These are phyloP conservation scores for Lentinula sp. DNA, from an alignment of 768 basidiomycete genomes.

Conservation along the genomic window DNA sequence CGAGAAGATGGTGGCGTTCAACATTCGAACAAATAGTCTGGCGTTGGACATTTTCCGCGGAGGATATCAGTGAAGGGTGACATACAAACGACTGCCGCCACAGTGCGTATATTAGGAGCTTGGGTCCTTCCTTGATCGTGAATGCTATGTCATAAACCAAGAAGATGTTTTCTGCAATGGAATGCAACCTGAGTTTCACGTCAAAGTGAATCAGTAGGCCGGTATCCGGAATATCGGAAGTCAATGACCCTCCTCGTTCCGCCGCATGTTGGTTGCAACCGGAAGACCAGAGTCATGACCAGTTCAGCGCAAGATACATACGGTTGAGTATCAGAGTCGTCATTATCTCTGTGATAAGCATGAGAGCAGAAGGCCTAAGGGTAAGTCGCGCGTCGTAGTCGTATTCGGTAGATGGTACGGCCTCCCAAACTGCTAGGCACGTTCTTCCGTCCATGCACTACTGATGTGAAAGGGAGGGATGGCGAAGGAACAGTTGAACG, in stretches of 20 bases:
- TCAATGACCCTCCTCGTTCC: background rate
- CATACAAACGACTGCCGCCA: background rate
- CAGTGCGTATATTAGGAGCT: background rate
- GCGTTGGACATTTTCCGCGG: background rate
- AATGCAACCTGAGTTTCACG: background rate
- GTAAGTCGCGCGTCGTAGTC: conserved; percentile 56
- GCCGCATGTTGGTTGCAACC: background rate
- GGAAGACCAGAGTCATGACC: conserved; percentile 23
- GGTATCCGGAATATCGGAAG: background rate
- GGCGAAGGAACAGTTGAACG: background rate
- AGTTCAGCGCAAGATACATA: conserved; percentile 56
- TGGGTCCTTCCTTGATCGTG: background rate
- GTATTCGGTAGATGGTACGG: conserved; percentile 43
- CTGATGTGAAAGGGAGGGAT: background rate
- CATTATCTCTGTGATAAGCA: conserved; percentile 69
- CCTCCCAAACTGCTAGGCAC: conserved; percentile 63
- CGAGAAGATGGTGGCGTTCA: background rate
- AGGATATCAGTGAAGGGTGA: background rate
- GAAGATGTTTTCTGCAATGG: background rate
- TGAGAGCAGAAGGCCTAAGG: conserved; percentile 50
- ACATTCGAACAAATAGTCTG: background rate
- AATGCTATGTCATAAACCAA: background rate
- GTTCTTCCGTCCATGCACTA: conserved; percentile 64
- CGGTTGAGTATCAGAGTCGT: conserved; percentile 72
- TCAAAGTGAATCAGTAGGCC: background rate